phyloP scores from a whole-genome alignment of 768 basidiomycete species.

The Podaxis carcinomalis region DNA sequence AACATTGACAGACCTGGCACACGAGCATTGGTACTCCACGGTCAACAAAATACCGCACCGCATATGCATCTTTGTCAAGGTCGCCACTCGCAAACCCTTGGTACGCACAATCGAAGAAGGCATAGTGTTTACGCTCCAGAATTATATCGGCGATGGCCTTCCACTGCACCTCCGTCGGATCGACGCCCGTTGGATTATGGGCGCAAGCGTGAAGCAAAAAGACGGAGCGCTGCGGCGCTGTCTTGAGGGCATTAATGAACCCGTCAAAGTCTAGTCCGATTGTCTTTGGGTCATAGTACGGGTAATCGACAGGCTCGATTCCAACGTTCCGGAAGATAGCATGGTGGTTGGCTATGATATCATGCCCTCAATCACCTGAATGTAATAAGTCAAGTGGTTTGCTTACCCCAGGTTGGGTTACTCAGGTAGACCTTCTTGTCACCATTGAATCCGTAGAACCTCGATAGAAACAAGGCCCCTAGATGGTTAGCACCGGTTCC shows the following conservation, averaged over 20 bases:
- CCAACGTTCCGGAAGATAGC: conserved; percentile 90
- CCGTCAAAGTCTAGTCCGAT: conserved; percentile 81
- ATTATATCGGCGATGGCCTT: conserved; percentile 67
- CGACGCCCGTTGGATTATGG: conserved; percentile 96
- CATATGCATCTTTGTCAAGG: conserved; percentile 87
- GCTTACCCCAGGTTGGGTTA: conserved; percentile 91
- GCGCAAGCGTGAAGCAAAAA: conserved; percentile 93
- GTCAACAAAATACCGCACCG: conserved; percentile 83
- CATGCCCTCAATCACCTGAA: conserved; percentile 9
- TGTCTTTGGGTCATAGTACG: conserved; percentile 92
- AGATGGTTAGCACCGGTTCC: conserved; percentile 97
- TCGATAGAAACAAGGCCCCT: conserved; percentile 80
- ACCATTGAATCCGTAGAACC: conserved; percentile 73
- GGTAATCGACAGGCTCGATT: conserved; percentile 80
- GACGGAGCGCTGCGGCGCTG: conserved; percentile 72
- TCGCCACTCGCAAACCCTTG: conserved; percentile 96
- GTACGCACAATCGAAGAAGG: conserved; percentile 95
- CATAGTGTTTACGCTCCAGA: conserved; percentile 70
- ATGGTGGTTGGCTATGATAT: conserved; percentile 70
- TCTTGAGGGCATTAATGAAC: conserved; percentile 53
- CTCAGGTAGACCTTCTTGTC: conserved; percentile 77
- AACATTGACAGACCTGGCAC: conserved; percentile 64
- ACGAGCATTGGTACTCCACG: conserved; percentile 73
- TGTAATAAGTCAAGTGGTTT: conserved; percentile 1
- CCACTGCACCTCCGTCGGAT: conserved; percentile 91